A percentile compares a stretch with the other conserved stretches of the same genome.
Conservation (phyloP, 805 yeast genomes). For the Kodamaea kaohsiungensis region DNA sequence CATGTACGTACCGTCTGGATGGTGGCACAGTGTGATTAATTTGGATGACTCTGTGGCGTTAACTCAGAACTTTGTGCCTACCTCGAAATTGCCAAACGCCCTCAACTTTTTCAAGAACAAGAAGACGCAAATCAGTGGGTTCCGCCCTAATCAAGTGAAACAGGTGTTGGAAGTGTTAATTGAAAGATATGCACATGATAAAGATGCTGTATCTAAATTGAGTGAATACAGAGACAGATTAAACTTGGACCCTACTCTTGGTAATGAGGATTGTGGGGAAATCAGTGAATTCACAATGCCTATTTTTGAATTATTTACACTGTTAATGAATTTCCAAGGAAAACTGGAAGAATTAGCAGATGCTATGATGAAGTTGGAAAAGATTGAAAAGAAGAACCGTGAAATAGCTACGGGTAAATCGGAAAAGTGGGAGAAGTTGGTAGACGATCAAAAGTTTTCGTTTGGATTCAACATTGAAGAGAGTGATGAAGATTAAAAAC, state of each 20-base stretch:
- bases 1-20: constrained; percentile 89
- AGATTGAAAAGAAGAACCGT: constrained; percentile 32
- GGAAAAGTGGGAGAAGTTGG: constrained; percentile 55
- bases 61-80: constrained; percentile 87
- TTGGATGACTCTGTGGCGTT: constrained; percentile 79
- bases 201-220: constrained; percentile 4
- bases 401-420: constrained; percentile 38
- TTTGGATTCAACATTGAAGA: constrained; percentile 25
- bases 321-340: constrained; percentile 45
- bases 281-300: constrained; percentile 48
- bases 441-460: constrained; percentile 24
- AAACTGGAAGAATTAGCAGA: constrained; percentile 31
- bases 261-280: constrained; percentile 69
- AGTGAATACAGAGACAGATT: constrained; percentile 27
- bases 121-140: constrained; percentile 76
- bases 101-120: constrained; percentile 67
- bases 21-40: constrained; percentile 97
- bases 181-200: constrained; percentile 4
- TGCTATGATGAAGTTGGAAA: constrained; percentile 33
- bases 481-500: constrained; percentile 1
- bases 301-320: constrained; percentile 60
- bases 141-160: constrained; percentile 57
- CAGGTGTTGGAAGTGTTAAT: constrained; percentile 27
- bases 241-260: constrained; percentile 20
- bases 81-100: constrained; percentile 57